phyloP scores from a whole-genome alignment of 2,329 filamentous ascomycete genomes.

The Huntiella bhutanensis region DNA sequence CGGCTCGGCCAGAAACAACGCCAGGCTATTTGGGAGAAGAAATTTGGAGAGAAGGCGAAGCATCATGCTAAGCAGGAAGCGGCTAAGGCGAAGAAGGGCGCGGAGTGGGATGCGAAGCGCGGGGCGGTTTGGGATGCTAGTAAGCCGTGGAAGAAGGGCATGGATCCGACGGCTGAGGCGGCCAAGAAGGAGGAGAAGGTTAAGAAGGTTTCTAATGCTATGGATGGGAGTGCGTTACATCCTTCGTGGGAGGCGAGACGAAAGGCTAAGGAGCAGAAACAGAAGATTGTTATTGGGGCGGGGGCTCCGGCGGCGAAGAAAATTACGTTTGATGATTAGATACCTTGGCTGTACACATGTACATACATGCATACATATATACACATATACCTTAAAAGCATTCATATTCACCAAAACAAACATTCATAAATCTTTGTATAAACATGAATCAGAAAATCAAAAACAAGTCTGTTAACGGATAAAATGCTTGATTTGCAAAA shows the following conservation, averaged over 20 bases:
- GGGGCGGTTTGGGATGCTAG: conserved; percentile 29
- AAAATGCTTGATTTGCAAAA: conserved; percentile 7
- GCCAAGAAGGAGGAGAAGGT: conserved; percentile 14
- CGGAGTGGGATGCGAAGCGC: conserved; percentile 39
- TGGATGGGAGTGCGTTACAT: conserved; percentile 38
- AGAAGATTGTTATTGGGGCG: conserved; percentile 33
- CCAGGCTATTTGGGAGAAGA: conserved; percentile 63
- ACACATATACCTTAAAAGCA: neutral
- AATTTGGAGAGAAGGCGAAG: conserved; percentile 52
- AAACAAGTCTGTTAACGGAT: conserved; percentile 5
- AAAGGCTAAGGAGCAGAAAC: conserved; percentile 36
- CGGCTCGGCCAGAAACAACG: conserved; percentile 59
- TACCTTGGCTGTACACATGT: neutral
- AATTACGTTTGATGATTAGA: conserved; percentile 32
- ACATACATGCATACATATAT: conserved; percentile 1
- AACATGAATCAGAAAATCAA: conserved; percentile 1
- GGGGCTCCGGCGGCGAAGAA: conserved; percentile 22
- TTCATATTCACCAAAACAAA: neutral
- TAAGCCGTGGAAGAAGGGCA: conserved; percentile 35
- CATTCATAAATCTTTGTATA: neutral
- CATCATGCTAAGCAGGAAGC: conserved; percentile 28
- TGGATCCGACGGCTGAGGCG: conserved; percentile 17
- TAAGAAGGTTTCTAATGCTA: conserved; percentile 20
- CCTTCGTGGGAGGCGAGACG: conserved; percentile 46
- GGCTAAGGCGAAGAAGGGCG: conserved; percentile 20